These are phyloP conservation scores for Phytophthora cactorum DNA, from an alignment of 352 stramenopile genomes.

Conservation along the genomic window DNA sequence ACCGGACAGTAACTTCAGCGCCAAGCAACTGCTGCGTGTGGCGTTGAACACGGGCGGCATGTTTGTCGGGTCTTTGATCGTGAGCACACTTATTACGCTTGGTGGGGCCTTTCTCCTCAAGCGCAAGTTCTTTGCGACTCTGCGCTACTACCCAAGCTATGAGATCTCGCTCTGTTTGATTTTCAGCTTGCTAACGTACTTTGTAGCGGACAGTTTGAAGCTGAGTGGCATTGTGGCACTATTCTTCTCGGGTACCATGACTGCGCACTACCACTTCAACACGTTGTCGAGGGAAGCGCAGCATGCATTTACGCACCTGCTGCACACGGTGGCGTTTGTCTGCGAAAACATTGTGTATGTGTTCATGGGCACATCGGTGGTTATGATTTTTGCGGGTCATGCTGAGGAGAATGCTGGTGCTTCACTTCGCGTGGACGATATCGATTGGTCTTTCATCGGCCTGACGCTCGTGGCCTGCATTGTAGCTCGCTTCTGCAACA, in stretches of 20 bases:
- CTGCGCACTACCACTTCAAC: constrained; percentile 88
- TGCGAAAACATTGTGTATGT: constrained; percentile 88
- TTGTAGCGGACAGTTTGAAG: constrained; percentile 77
- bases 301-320: constrained; percentile 84
- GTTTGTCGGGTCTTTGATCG: constrained; percentile 80
- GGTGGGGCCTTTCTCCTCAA: constrained; percentile 81
- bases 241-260: constrained; percentile 93
- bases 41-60: constrained; percentile 73
- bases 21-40: constrained; percentile 67
- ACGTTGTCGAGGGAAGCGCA: constrained; percentile 83
- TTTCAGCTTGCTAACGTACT: constrained; percentile 88
- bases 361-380: constrained; percentile 87
- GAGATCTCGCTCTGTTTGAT: constrained; percentile 89
- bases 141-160: constrained; percentile 86
- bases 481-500: constrained; percentile 74
- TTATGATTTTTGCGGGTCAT: constrained; percentile 84
- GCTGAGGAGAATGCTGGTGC: constrained; percentile 61
- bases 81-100: constrained; percentile 76
- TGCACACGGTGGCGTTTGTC: constrained; percentile 85
- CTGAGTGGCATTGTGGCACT: constrained; percentile 94
- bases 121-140: constrained; percentile 66
- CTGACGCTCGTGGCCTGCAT: constrained; percentile 80
- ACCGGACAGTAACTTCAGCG: constrained; percentile 68
- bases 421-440: constrained; percentile 74
- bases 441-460: constrained; percentile 82